A percentile compares a stretch with the other conserved stretches of the same genome.
Evolutionary conservation across 805 yeast genomes (phyloP).

Genomic region (Vanderwaltozyma yarrowii): DNA sequence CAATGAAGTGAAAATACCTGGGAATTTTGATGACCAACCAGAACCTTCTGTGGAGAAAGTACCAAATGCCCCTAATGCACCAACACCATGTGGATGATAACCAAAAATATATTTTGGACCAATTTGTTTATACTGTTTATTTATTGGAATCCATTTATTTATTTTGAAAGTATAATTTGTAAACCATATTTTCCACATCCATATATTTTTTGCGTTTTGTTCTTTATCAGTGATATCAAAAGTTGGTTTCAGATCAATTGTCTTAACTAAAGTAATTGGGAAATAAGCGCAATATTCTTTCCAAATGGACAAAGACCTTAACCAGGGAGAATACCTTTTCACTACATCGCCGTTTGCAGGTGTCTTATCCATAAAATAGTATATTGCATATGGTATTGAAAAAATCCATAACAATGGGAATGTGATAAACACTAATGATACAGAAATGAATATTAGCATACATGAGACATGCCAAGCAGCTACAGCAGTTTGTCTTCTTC

Average conservation of each 20-base stretch:
- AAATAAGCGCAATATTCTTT: slow-evolving; percentile 65
- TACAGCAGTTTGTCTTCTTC: slow-evolving; percentile 57
- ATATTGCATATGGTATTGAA: slow-evolving; percentile 52
- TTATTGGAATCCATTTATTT: slow-evolving; percentile 2
- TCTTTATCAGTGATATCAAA: slow-evolving; percentile 22
- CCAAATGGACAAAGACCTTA: slow-evolving; percentile 55
- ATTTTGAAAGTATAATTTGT: slow-evolving; percentile 9
- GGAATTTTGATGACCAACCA: slow-evolving; percentile 54
- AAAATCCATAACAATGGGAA: slow-evolving; percentile 59
- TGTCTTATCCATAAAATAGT: slow-evolving; percentile 50
- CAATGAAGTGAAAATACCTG: slow-evolving; percentile 72
- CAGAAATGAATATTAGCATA: slow-evolving; percentile 40
- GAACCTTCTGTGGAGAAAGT: slow-evolving; percentile 77
- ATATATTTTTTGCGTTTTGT: slow-evolving; percentile 10
- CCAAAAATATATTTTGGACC: slow-evolving; percentile 84
- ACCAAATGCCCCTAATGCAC: slow-evolving; percentile 84
- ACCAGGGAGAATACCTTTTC: slow-evolving; percentile 43
- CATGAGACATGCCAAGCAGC: slow-evolving; percentile 67
- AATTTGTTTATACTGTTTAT: slow-evolving; percentile 26
- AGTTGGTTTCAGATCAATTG: slow-evolving; percentile 65
- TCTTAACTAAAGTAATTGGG: slow-evolving; percentile 64
- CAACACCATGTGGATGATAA: slow-evolving; percentile 94
- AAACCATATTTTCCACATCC: slow-evolving; percentile 15
- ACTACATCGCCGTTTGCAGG: slow-evolving; percentile 66
- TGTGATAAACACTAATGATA: slow-evolving; percentile 50